Base-by-base conservation (phyloP, 345 rosid genomes). In the Reutealis trisperma region DNA sequence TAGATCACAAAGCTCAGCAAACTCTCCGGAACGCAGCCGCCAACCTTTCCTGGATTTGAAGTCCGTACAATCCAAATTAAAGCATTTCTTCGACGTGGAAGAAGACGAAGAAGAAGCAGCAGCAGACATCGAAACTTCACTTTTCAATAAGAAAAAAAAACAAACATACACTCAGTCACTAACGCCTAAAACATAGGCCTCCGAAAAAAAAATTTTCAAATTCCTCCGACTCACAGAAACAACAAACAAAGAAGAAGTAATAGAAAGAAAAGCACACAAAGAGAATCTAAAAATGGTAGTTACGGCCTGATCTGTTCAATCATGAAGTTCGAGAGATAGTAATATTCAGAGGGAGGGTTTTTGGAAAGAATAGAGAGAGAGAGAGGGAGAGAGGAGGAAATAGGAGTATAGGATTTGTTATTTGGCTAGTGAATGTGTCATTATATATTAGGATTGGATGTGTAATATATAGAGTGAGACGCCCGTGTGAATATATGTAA, bases 1-100 rank as follows among this genome's bases (percentile, higher is more conserved):
- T 81, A 94, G 92, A 84, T 90, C 91, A 85, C 99, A 96, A 63
- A 96, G 98, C 78, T 92, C 92, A n/a, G 90, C 97, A 55, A 81
- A 84, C 80, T 91, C 97, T 27, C 97, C 98, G 70, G 83, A 71
- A 72, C 94, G 96, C 73, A 96, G 86, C 76, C 89, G 87, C 99
- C 99, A 96, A 8, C 95, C 99, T 72, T 86, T 93, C 57, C 92
- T 85, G 45, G 90, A 88, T 74, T 83, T 87, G 81, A 84, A 76
- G 83, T 90, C 92, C 66, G 76, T 63, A 81, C 99, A 93, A 73
- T 86, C 92, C 63, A 84, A 69, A 85, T 96, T 96, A 82, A 85
- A 92, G 86, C 99, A 94, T 70, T 91, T 84, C 84, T 78, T 83
- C 49, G 86, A 54, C 47, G 87, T 57, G 41, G 86, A 59, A 71